Evolutionary conservation across 2,329 filamentous ascomycete species (phyloP).

Genomic region (Purpureocillium takamizusanense): DNA sequence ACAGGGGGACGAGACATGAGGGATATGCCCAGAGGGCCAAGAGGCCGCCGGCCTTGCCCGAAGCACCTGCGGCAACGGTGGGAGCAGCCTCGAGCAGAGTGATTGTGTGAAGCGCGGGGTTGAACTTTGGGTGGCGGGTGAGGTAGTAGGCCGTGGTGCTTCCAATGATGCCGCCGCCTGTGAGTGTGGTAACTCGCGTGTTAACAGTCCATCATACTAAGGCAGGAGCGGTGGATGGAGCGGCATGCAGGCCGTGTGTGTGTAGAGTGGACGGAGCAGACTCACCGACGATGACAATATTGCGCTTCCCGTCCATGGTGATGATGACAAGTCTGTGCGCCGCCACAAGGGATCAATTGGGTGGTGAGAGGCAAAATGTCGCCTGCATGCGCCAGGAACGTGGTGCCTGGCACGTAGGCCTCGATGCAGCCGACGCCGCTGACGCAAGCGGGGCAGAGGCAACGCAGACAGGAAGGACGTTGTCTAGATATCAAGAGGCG

Average conservation of each 20-base stretch:
- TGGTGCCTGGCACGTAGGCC: too few relatives aligned
- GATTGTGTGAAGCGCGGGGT: conserved; percentile 65
- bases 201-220: too few relatives aligned
- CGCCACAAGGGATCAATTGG: neutral
- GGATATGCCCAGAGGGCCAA: conserved; percentile 91
- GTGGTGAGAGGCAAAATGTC: neutral
- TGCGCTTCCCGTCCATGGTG: conserved; percentile 26
- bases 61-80: conserved; percentile 80
- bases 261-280: too few relatives aligned
- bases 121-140: conserved; percentile 74
- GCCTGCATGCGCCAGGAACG: too few relatives aligned
- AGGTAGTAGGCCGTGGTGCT: conserved; percentile 86
- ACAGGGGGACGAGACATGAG: conserved; percentile 70
- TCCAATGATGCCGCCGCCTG: conserved; percentile 89
- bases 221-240: too few relatives aligned
- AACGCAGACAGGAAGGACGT: neutral
- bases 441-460: conserved; percentile 6
- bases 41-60: conserved; percentile 88
- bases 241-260: too few relatives aligned
- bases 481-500: too few relatives aligned
- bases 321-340: neutral
- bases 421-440: neutral
- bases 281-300: conserved; percentile 43
- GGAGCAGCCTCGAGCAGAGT: conserved; percentile 80
- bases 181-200: neutral